Evolutionary conservation across 352 stramenopile genomes (phyloP).

Genomic region (Elongisporangium prolatum): DNA sequence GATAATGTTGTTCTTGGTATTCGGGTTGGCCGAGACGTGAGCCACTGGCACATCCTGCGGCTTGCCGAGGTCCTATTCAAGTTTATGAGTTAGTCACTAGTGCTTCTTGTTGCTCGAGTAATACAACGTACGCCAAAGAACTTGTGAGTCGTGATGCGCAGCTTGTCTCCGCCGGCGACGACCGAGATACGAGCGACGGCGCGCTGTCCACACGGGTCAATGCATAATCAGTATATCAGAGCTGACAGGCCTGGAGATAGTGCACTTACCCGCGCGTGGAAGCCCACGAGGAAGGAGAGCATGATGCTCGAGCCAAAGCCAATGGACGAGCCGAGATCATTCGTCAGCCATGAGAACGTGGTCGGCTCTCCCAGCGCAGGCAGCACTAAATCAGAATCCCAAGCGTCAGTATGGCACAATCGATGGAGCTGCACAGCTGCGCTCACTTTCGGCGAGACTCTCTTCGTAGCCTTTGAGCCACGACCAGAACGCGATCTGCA

Average conservation of each 20-base stretch:
- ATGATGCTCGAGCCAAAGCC: slow-evolving; percentile 82
- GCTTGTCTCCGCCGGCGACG: slow-evolving; percentile 67
- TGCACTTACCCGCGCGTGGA: slow-evolving; percentile 60
- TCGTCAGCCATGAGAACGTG: slow-evolving; percentile 75
- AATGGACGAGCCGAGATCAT: slow-evolving; percentile 72
- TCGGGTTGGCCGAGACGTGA: slow-evolving; percentile 70
- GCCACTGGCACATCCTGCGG: slow-evolving; percentile 65
- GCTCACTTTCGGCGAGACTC: slow-evolving; percentile 75
- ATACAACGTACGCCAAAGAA: slow-evolving; percentile 68
- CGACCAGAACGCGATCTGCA: slow-evolving; percentile 86
- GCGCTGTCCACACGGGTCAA: slow-evolving; percentile 29
- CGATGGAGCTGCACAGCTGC: background rate
- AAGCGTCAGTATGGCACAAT: background rate
- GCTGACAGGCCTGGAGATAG: background rate
- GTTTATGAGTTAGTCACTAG: background rate
- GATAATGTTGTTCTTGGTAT: slow-evolving; percentile 86
- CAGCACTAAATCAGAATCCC: slow-evolving; percentile 34
- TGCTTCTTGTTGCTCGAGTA: no score
- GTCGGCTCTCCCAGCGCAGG: slow-evolving; percentile 62
- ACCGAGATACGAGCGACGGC: slow-evolving; percentile 76
- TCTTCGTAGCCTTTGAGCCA: slow-evolving; percentile 88
- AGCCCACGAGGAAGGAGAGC: slow-evolving; percentile 73
- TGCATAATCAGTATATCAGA: background rate
- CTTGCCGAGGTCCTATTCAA: slow-evolving; percentile 43
- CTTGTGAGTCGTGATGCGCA: slow-evolving; percentile 85